Percentiles rank a stretch among this genome's conserved stretches.
phyloP scores from a whole-genome alignment of 768 basidiomycete genomes.

The Tremella mesenterica region DNA sequence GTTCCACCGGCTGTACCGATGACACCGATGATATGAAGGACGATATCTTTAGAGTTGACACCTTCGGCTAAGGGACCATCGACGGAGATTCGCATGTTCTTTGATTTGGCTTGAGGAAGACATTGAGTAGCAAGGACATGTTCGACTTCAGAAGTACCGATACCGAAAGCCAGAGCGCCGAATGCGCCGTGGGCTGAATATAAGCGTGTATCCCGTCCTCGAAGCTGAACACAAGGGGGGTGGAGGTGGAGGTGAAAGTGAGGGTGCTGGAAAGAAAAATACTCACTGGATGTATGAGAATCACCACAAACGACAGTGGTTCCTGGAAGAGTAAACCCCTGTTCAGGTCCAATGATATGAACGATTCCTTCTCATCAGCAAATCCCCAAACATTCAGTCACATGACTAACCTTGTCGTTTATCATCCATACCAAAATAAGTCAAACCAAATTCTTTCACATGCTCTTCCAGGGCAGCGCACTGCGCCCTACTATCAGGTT shows the following conservation, averaged over 20 bases:
- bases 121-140: constrained; percentile 90
- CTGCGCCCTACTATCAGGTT: constrained; percentile 78
- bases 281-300: constrained; percentile 82
- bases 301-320: constrained; percentile 70
- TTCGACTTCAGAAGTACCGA: constrained; percentile 88
- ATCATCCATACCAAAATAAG: constrained; percentile 85
- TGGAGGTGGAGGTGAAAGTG: too few relatives aligned
- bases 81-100: constrained; percentile 87
- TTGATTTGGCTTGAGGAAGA: constrained; percentile 72
- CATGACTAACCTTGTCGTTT: constrained; percentile 64
- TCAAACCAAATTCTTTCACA: constrained; percentile 82
- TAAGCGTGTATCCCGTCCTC: background rate
- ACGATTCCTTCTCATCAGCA: constrained; percentile 55
- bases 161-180: constrained; percentile 84
- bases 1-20: constrained; percentile 92
- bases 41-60: constrained; percentile 77
- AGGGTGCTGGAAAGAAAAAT: too few relatives aligned
- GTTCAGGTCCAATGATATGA: constrained; percentile 85
- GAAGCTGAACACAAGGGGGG: background rate
- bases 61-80: constrained; percentile 72
- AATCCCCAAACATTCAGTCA: background rate
- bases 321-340: constrained; percentile 67
- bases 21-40: constrained; percentile 78
- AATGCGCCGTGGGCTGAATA: constrained; percentile 89
- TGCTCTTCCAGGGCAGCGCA: constrained; percentile 76